Evolutionary conservation across 1,284 basidiomycete species (phyloP), one percentile per base, ranked within the genome.

Genomic region (Ustilago curta): DNA sequence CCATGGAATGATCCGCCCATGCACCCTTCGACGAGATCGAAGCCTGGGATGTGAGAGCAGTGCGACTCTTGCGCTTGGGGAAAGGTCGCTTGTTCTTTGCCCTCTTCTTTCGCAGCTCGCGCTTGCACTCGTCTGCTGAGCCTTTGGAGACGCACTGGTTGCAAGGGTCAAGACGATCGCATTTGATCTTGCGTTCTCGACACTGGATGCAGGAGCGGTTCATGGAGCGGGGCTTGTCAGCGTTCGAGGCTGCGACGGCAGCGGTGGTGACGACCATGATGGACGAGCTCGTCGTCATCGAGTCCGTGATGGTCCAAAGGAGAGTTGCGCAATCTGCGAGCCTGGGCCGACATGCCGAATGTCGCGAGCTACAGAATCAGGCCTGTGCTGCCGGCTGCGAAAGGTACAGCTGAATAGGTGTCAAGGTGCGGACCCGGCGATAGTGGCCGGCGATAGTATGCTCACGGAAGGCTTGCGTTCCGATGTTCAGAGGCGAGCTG

Each of bases 141-240:
- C 65, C 70, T 37, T 65, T 68, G 18, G 70, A 43, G 29, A 44
- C 49, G 48, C 70, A 73, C 42, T 69, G 70, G 12, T 52, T 51
- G 61, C 70, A 73, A 65, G 70, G 61, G 18, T 64, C 57, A 25
- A 62, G 65, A 42, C 70, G 60, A 37, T 73, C 70, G 40, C 70
- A 73, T 29, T 69, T 73, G 57, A 73, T 65, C 70, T 73, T 73
- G 58, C 66, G 65, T 29, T 69, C 70, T 39, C 70, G 52, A 39
- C 70, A 73, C 43, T 69, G 70, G 49, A 69, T 65, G 61, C 70
- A 73, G 18, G 70, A 73, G 37, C 70, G 63, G 19, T 73, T 73
- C 50, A 73, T 42, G 1, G 65, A 49, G 4, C 65, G 52, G 2
- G 58, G 40, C 39, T 69, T 65, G 18, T 61, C 53, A 25, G 19